Conservation (phyloP, 306 rosid genomes). For the Sindora glabra region DNA sequence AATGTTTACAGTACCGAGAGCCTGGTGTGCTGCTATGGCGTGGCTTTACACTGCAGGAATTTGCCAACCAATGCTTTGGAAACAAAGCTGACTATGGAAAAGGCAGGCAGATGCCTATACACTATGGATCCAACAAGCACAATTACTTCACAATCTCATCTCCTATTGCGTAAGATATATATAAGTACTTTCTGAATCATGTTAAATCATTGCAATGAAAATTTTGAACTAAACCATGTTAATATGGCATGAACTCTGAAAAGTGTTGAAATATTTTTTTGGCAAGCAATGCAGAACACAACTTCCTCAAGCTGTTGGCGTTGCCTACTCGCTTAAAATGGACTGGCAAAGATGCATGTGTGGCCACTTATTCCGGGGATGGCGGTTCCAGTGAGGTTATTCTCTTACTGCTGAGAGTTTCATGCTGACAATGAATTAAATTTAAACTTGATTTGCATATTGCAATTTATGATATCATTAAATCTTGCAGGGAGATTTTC, state of each 20-base stretch:
- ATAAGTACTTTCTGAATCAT: background rate
- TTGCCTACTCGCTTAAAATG: constrained; percentile 70
- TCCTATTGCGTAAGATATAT: constrained; percentile 55
- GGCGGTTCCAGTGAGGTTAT: constrained; percentile 62
- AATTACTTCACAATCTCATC: constrained; percentile 69
- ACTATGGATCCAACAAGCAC: constrained; percentile 55
- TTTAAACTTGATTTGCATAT: background rate
- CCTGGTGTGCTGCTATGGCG: constrained; percentile 73
- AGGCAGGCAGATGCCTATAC: constrained; percentile 79
- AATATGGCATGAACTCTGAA: constrained; percentile 1
- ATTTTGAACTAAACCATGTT: background rate
- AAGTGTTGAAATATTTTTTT: constrained; percentile 8
- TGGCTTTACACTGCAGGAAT: constrained; percentile 65
- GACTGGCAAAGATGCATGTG: constrained; percentile 51
- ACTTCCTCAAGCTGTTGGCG: constrained; percentile 71
- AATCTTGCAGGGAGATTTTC: constrained; percentile 55
- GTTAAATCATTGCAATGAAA: background rate
- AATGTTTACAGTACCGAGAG: constrained; percentile 54
- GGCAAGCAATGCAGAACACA: constrained; percentile 47
- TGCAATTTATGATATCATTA: background rate
- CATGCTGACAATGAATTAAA: too few relatives aligned
- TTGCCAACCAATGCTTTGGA: constrained; percentile 59
- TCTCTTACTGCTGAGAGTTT: too few relatives aligned
- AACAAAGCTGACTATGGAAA: constrained; percentile 51
- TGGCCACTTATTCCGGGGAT: constrained; percentile 54